These are phyloP conservation scores for Fereydounia khargensis DNA, from an alignment of 1,284 basidiomycete species.

Conservation along the genomic window DNA sequence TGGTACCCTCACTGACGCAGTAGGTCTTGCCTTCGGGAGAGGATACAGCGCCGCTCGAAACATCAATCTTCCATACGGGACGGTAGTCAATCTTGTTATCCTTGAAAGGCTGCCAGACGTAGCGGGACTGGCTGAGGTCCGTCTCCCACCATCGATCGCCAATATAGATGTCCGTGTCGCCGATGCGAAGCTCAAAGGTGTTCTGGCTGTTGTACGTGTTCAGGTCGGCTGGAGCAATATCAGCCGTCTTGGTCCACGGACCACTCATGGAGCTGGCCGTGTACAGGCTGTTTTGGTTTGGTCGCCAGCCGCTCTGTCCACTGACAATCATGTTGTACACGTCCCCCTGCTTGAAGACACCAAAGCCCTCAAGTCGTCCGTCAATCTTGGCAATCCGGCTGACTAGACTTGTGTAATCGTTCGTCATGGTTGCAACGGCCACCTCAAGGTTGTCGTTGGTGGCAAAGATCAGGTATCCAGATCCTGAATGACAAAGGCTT, in stretches of 20 bases:
- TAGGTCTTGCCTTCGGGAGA: neutral
- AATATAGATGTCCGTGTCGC: slow-evolving; percentile 6
- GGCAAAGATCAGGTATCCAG: slow-evolving; percentile 12
- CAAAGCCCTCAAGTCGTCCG: slow-evolving; percentile 11
- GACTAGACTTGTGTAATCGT: slow-evolving; percentile 11
- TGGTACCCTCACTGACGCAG: neutral
- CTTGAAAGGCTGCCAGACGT: slow-evolving; percentile 14
- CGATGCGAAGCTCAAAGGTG: slow-evolving; percentile 13
- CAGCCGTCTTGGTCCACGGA: slow-evolving; percentile 2
- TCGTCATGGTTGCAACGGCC: slow-evolving; percentile 5
- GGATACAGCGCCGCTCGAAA: neutral
- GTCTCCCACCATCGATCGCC: slow-evolving; percentile 19
- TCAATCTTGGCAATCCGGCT: slow-evolving; percentile 1
- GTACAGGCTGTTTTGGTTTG: slow-evolving; percentile 14
- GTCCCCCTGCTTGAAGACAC: slow-evolving; percentile 4
- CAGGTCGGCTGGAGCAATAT: slow-evolving; percentile 3
- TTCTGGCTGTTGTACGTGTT: slow-evolving; percentile 18
- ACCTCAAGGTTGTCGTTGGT: slow-evolving; percentile 10
- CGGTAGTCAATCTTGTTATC: neutral
- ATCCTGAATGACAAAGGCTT: neutral
- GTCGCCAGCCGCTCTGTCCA: slow-evolving; percentile 12
- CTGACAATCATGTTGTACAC: slow-evolving; percentile 17
- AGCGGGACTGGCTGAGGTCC: slow-evolving; percentile 3
- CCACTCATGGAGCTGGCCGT: neutral
- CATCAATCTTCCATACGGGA: slow-evolving; percentile 3